Percentiles rank a stretch among this genome's conserved stretches.
Conservation (phyloP, 306 rosid species). For the Trichosanthes cucumerina region DNA sequence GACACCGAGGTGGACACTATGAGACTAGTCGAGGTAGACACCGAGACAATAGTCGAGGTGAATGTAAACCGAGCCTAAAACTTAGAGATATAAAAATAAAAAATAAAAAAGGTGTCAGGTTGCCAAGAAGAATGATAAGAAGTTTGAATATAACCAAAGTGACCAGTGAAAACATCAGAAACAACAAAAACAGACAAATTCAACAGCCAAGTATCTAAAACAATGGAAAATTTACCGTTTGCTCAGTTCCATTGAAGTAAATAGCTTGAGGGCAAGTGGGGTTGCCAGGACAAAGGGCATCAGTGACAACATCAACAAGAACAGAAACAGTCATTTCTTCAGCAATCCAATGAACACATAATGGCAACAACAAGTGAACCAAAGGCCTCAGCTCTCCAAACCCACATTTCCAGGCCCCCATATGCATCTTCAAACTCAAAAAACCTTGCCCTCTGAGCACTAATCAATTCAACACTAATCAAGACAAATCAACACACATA, state of each 20-base stretch:
- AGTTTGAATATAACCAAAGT: not conserved
- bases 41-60: too few relatives aligned
- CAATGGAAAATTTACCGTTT: conserved; percentile 32
- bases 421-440: not conserved
- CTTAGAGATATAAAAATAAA: too few relatives aligned
- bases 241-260: conserved; percentile 55
- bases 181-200: not conserved
- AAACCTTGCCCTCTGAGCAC: not conserved
- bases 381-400: conserved; percentile 38
- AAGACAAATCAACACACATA: not conserved
- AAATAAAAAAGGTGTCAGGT: not conserved
- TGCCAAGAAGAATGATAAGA: not conserved
- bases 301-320: conserved; percentile 60
- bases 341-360: conserved; percentile 62
- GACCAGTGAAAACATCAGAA: not conserved
- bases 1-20: too few relatives aligned
- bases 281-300: conserved; percentile 42
- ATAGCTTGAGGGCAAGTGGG: conserved; percentile 57
- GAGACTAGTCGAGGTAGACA: too few relatives aligned
- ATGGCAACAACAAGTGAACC: conserved; percentile 58
- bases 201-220: not conserved
- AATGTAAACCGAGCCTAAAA: too few relatives aligned
- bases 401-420: conserved; percentile 16
- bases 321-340: conserved; percentile 85
- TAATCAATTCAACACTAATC: not conserved